These are phyloP conservation scores for Fusarium fracticaudum DNA, from an alignment of 2,329 filamentous ascomycete genomes.

Conservation along the genomic window DNA sequence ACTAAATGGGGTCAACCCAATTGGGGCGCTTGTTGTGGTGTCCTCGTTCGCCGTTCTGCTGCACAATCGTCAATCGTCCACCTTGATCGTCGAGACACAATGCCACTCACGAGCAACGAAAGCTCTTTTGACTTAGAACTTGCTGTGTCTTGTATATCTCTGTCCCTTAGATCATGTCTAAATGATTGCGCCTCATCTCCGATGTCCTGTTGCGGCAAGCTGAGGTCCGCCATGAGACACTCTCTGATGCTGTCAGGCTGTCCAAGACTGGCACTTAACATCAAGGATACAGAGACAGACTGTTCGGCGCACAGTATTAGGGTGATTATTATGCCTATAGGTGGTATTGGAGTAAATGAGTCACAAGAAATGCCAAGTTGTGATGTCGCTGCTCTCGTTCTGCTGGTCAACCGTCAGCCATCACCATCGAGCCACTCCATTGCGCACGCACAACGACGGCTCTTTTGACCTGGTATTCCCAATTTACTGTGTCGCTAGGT, in stretches of 20 bases:
- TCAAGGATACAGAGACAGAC: accelerated
- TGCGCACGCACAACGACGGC: neutral
- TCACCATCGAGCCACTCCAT: neutral
- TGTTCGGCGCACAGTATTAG: accelerated
- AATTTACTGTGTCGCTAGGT: accelerated
- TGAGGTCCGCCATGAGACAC: neutral
- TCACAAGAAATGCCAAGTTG: neutral
- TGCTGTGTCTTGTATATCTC: accelerated
- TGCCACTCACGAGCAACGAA: neutral
- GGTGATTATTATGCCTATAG: accelerated
- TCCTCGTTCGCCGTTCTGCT: neutral
- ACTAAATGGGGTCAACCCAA: accelerated
- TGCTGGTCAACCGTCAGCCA: neutral
- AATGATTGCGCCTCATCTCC: neutral
- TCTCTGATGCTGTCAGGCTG: too few relatives aligned
- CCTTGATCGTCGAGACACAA: neutral
- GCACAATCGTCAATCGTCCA: neutral
- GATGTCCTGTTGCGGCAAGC: neutral
- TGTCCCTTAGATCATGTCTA: neutral
- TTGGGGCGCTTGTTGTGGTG: neutral
- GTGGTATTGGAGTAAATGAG: accelerated
- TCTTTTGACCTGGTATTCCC: accelerated
- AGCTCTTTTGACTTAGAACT: too few relatives aligned
- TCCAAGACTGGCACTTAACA: neutral
- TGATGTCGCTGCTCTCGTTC: neutral